phyloP scores from a whole-genome alignment of 192 early-diverging fungal genomes.

The Oehlia diaphana region DNA sequence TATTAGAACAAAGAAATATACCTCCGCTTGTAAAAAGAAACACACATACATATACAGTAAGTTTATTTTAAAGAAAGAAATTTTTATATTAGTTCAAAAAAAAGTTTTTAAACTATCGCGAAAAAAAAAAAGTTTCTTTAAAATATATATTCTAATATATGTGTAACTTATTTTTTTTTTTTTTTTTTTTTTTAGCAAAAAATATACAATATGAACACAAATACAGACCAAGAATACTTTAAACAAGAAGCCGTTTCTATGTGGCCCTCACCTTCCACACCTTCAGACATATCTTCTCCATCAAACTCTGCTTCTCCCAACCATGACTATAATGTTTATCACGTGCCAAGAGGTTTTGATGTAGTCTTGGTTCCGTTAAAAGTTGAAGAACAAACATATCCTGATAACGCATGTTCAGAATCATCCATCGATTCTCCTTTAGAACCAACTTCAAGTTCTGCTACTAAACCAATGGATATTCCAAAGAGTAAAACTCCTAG shows the following conservation, averaged over 20 bases:
- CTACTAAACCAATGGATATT: conserved; percentile 25
- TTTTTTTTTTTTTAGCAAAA: background rate
- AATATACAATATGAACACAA: conserved; percentile 20
- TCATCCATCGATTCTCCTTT: background rate
- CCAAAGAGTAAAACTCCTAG: conserved; percentile 10
- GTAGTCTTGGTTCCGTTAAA: conserved; percentile 22
- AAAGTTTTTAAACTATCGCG: background rate
- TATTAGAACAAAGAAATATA: background rate
- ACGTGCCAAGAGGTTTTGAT: conserved; percentile 28
- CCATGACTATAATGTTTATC: conserved; percentile 23
- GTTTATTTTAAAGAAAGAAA: background rate
- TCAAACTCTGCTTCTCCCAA: conserved; percentile 4
- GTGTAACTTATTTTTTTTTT: too few relatives aligned
- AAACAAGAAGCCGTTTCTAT: conserved; percentile 26
- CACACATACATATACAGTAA: background rate
- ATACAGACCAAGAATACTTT: background rate
- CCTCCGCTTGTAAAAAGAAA: background rate
- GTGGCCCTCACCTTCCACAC: conserved; percentile 4
- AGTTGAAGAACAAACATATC: background rate
- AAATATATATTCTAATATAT: background rate
- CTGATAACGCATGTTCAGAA: background rate
- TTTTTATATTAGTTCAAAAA: background rate
- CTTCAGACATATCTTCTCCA: conserved; percentile 21
- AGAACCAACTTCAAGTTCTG: background rate
- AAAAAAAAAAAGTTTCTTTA: background rate